Evolutionary conservation across 306 rosid genomes (phyloP).

Genomic region (Sindora glabra): DNA sequence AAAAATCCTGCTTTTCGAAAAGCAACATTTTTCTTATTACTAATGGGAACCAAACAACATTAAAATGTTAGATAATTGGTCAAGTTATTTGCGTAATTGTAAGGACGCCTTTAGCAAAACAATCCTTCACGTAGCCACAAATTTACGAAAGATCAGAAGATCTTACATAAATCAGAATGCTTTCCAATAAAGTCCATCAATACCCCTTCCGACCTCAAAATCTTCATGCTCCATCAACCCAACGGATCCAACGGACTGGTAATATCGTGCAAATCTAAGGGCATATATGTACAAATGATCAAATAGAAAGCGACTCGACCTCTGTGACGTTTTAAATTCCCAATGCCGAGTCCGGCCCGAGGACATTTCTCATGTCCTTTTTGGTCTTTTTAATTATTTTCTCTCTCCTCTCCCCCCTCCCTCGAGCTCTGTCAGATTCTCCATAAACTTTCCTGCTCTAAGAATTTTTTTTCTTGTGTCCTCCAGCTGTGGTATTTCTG

Average conservation of each 20-base stretch:
- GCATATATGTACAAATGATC: background rate
- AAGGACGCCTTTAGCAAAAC: too few relatives aligned
- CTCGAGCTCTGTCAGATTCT: background rate
- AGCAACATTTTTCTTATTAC: too few relatives aligned
- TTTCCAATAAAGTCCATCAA: constrained; percentile 18
- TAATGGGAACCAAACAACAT: too few relatives aligned
- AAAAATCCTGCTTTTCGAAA: too few relatives aligned
- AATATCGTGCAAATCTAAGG: background rate
- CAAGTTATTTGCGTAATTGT: too few relatives aligned
- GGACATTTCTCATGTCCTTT: constrained; percentile 16
- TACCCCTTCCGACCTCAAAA: background rate
- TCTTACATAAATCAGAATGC: too few relatives aligned
- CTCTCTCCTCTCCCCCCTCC: background rate
- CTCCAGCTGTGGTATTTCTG: constrained; percentile 21
- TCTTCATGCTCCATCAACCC: background rate
- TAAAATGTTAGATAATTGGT: too few relatives aligned
- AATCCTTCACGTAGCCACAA: too few relatives aligned
- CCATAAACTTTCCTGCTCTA: background rate
- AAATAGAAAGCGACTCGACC: background rate
- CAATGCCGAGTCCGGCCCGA: constrained; percentile 3
- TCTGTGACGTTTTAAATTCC: constrained; percentile 14
- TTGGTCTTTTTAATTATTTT: constrained; percentile 12
- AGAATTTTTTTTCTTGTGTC: background rate
- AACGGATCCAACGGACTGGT: background rate
- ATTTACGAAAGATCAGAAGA: constrained; percentile 1